Percentiles rank a stretch among this genome's conserved stretches.
Evolutionary conservation across 2,329 filamentous ascomycete genomes (phyloP).

Genomic region (Penicillium janthinellum): DNA sequence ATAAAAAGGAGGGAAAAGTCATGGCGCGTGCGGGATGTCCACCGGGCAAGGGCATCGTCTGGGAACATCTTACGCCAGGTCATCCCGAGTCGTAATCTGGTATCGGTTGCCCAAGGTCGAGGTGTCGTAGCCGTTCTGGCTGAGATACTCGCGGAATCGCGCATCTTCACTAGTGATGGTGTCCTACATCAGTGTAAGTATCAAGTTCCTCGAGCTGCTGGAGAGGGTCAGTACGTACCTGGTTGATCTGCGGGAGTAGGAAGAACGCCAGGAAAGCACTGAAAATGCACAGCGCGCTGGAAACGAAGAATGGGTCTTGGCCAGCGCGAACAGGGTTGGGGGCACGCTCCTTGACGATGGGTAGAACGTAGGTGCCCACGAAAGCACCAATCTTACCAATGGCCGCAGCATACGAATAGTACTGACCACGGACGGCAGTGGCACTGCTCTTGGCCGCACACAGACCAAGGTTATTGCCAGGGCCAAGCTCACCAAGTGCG

Average conservation of each 20-base stretch:
- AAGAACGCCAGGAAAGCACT: slow-evolving; percentile 68
- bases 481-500: slow-evolving; percentile 76
- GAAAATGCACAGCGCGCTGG: slow-evolving; percentile 73
- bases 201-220: not conserved
- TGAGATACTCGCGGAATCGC: slow-evolving; percentile 73
- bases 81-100: slow-evolving; percentile 5
- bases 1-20: not conserved
- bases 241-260: slow-evolving; percentile 72
- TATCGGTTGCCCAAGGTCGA: slow-evolving; percentile 52
- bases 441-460: slow-evolving; percentile 85
- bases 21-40: not conserved
- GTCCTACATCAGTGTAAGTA: slow-evolving; percentile 57
- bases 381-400: slow-evolving; percentile 65
- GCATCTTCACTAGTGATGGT: slow-evolving; percentile 79
- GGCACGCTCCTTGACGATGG: slow-evolving; percentile 64
- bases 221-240: slow-evolving; percentile 33
- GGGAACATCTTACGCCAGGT: not conserved
- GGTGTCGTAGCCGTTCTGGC: slow-evolving; percentile 75
- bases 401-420: slow-evolving; percentile 58
- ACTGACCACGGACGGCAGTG: slow-evolving; percentile 80
- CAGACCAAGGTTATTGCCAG: slow-evolving; percentile 89
- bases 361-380: slow-evolving; percentile 80
- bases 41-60: not conserved
- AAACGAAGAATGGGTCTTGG: slow-evolving; percentile 91
- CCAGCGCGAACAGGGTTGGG: slow-evolving; percentile 61